A percentile compares a stretch with the other conserved stretches of the same genome.
These are phyloP conservation scores for Marchantia paleacea DNA, from an alignment of 225 moss, liverwort and hornwort species.

Conservation along the genomic window DNA sequence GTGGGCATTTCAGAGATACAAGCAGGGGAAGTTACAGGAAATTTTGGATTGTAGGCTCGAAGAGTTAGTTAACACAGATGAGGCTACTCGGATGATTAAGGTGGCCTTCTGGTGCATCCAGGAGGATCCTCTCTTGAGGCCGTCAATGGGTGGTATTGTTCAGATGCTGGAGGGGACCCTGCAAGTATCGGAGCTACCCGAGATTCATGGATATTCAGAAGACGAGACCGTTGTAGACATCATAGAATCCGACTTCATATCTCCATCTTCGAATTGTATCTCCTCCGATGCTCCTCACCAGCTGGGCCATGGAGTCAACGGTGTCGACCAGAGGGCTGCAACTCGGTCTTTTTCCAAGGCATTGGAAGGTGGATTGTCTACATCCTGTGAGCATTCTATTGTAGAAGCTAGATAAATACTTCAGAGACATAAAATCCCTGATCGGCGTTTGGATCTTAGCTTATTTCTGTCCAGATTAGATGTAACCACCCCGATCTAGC, in stretches of 20 bases:
- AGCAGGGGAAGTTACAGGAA: conserved; percentile 39
- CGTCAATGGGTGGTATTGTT: conserved; percentile 50
- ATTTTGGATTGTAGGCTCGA: conserved; percentile 35
- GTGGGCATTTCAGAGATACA: conserved; percentile 50
- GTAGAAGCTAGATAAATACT: not conserved
- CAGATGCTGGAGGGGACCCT: conserved; percentile 60
- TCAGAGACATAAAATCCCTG: not conserved
- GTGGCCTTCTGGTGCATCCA: conserved; percentile 26
- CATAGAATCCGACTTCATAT: not conserved
- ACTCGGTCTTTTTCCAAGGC: not conserved
- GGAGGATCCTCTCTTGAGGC: conserved; percentile 60
- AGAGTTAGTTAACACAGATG: not conserved
- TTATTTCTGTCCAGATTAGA: not conserved
- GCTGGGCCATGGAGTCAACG: not conserved
- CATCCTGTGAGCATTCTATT: not conserved
- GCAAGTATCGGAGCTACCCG: not conserved
- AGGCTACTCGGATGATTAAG: not conserved
- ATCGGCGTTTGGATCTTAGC: not conserved
- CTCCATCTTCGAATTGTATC: not conserved
- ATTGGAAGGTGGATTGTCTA: not conserved
- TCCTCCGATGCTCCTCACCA: not conserved
- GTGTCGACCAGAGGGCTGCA: not conserved
- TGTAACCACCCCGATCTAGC: not conserved
- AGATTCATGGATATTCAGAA: not conserved
- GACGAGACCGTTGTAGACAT: not conserved